Conservation (phyloP, 2,329 filamentous ascomycete genomes). For the Talaromyces sp. region DNA sequence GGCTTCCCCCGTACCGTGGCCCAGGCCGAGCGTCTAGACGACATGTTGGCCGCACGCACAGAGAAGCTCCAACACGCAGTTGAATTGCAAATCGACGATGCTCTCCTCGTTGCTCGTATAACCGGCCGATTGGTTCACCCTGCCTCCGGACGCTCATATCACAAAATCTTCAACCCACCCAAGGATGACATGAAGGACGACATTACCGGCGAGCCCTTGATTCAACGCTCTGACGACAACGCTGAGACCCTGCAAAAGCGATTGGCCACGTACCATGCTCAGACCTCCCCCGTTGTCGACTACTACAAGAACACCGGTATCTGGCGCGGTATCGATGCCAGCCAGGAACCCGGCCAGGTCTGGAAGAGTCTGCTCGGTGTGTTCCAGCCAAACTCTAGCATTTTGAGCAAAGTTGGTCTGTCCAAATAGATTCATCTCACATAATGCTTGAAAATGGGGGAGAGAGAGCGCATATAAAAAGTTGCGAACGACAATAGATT, state of each 20-base stretch:
- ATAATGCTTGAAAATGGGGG: too few relatives aligned
- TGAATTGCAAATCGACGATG: conserved; percentile 95
- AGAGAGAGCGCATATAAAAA: neutral
- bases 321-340: conserved; percentile 92
- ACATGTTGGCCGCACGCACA: conserved; percentile 73
- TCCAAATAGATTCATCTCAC: conserved; percentile 39
- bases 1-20: conserved; percentile 96
- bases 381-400: conserved; percentile 49
- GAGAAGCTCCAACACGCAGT: conserved; percentile 91
- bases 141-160: conserved; percentile 92
- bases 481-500: conserved; percentile 1
- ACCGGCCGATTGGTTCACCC: conserved; percentile 95
- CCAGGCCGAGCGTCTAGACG: conserved; percentile 89
- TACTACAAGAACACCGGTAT: conserved; percentile 98
- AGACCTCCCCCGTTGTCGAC: conserved; percentile 85
- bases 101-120: conserved; percentile 88
- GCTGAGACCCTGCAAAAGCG: conserved; percentile 94
- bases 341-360: conserved; percentile 89
- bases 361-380: conserved; percentile 89
- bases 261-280: conserved; percentile 83
- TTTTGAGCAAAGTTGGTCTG: conserved; percentile 53
- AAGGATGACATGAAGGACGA: conserved; percentile 94
- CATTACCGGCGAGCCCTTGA: conserved; percentile 89
- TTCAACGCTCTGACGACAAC: conserved; percentile 96
- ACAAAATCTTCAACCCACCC: conserved; percentile 98